These are phyloP conservation scores for Ophiostoma novo-ulmi DNA, from an alignment of 2,329 filamentous ascomycete species.

Conservation along the genomic window DNA sequence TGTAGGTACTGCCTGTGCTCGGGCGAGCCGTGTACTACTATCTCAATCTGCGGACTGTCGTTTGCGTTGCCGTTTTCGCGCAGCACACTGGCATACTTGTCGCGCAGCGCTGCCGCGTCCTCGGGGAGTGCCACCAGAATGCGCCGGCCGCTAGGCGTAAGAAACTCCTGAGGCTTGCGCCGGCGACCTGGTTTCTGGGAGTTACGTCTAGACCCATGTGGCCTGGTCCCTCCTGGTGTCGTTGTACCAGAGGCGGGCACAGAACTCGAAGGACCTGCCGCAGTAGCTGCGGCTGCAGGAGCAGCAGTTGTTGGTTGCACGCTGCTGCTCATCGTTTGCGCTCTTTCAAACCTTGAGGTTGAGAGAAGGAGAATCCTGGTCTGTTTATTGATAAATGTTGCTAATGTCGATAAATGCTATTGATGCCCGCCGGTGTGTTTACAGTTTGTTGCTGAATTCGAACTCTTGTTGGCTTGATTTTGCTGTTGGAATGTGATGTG, in stretches of 20 bases:
- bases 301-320: not conserved
- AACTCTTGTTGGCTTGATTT: not conserved
- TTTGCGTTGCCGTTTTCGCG: slow-evolving; percentile 21
- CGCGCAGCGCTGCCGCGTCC: slow-evolving; percentile 46
- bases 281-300: not conserved
- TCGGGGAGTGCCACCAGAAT: slow-evolving; percentile 55
- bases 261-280: slow-evolving; percentile 5
- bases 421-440: not conserved
- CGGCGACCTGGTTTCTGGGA: slow-evolving; percentile 25
- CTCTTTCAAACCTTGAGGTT: not conserved
- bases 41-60: slow-evolving; percentile 42
- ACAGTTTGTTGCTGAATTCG: not conserved
- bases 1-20: slow-evolving; percentile 45
- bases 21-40: slow-evolving; percentile 53
- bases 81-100: slow-evolving; percentile 37
- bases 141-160: slow-evolving; percentile 51
- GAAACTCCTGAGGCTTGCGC: slow-evolving; percentile 47
- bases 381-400: not conserved
- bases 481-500: not conserved
- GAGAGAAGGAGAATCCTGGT: not conserved
- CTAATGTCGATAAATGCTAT: not conserved
- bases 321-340: not conserved
- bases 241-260: slow-evolving; percentile 16
- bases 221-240: not conserved
- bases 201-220: not conserved